Base-by-base conservation (phyloP, 129 eudicot species). In the Pulicaria dysenterica region DNA sequence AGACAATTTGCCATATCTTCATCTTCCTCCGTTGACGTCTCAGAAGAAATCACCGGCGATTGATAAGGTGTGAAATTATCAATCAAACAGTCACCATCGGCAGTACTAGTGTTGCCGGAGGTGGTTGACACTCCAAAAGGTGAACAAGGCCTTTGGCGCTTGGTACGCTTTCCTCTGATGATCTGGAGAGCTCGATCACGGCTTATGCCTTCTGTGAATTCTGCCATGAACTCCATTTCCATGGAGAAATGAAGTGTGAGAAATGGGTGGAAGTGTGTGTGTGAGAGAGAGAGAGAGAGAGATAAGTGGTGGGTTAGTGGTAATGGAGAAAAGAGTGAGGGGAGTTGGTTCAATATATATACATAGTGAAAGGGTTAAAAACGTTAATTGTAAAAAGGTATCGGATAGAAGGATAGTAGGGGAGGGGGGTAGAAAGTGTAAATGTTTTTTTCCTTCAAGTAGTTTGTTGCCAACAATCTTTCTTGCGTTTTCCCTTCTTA, bases 1-100 rank as follows among this genome's bases (percentile, higher is more conserved):
- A 93, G 54, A 65, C 96, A 93, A 73, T 80, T 87, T 45, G 96
- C 98, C 90, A 87, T 82, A 62, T 93, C 98, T 68, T 93, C 86
- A 5, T 89, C 96, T 73, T 92, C 95, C 39, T 86, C 83, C 3
- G 85, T 80, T 5, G 86, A 73, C 3, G 49, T 55, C 1, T 77
- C 83, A 4, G 83, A 74, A 0, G 91, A 73, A 13, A 75, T 59
- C 8, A 81, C 58, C 2, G 87, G 64, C 9, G 92, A 85, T 3
- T 60, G 64, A 36, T 42, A 63, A 40, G 63, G 72, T 38, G 68
- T 13, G 5, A 38, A 45, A 46, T 17, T 57, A 14, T 69, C 73
- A 77, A 39, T 69, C 47, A 46, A 67, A 64, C 41, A 57, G 37
- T 40, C 75, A 41, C 37, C 73, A 4, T 67, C 71, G 7, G 60